Evolutionary conservation across 305 asterid genomes (phyloP), one percentile per base, ranked within the genome.

Genomic region (Fraxinus latifolia): DNA sequence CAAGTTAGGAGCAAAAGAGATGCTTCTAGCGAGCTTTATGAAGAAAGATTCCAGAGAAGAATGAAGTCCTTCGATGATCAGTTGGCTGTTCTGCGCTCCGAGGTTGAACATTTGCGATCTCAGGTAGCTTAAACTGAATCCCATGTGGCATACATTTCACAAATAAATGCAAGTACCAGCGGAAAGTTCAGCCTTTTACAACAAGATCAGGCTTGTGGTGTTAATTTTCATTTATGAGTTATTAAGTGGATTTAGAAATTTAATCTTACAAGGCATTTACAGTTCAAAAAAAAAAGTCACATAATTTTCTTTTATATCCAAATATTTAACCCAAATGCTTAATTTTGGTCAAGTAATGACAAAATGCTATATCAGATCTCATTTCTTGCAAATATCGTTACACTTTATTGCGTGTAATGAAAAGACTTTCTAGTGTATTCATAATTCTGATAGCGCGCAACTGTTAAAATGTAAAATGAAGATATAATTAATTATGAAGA

Each of bases 1-100:
- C 73, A 23, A 23, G 33, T 65, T 65, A 65, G 73, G 73, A 65
- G 73, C 73, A 65, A 25, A 65, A 65, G 73, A 65, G 73, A 65
- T 65, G 73, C 33, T 65, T 31, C 73, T 8, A 65, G 33, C 34
- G 73, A 65, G 34, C 73, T 23, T 25, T 65, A 65, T 8, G 73
- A 65, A 65, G 73, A 23, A 23, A 65, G 73, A 25, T 65, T 65
- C 33, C n/a, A 8, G 73, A 65, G 73, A 65, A 65, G 73, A 65
- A 65, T 65, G 33, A 25, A 65, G 73, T 31, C 73, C 34, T 65
- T 65, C 11, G 73, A 65, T 65, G 73, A 65, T 65, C 34, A 65
- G 73, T 65, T 65, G 34, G 33, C 73, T 3, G 0, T 65, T 65
- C 32, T 65, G 17, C 73, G 34, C 73, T 65, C 33, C 0, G 73